Base-by-base conservation (phyloP, 352 stramenopile species). In the Pythium aquatile region DNA sequence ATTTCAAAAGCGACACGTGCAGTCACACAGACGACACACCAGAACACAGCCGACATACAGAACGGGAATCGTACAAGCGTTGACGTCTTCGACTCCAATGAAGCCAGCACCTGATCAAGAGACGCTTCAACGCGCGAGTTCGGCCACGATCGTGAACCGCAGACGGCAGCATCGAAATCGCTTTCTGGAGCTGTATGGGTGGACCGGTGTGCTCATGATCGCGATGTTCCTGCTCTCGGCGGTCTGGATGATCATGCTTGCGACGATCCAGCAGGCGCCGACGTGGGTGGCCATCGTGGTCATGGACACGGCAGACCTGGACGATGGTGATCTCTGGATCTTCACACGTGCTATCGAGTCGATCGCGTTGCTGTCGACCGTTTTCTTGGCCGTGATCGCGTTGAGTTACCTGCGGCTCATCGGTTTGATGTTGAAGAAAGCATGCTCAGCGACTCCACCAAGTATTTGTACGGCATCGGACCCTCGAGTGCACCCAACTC, bases 301-400 rank as follows among this genome's bases (percentile, higher is more conserved):
- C 26, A 74, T 69, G 63, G 32, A 55, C 20, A 74, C 68, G 1
- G 2, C 3, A 0, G 26, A 58, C 0, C 32, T 66, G 9, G 63
- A 74, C 44, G 13, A 61, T 20, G 63, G 58, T 6, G 55, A 74
- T 8, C 70, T 71, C 20, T 74, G 68, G 68, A 29, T 74, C 1
- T 30, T 69, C 3, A 20, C 47, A 1, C 33, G 51, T 24, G 33
- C 68, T 1, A 33, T 56, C 0, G 5, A 24, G 1, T 7, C n/a
- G 3, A 55, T 63, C 6, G 17, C 26, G 0, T 11, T 53, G 10
- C 5, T 52, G 1, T 49, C 68, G 17, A 49, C 32, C 3, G 0
- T 62, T 9, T 13, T 58, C 9, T 54, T 71, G 2, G n/a, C 26
- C 11, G 2, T 55, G 2, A 66, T 70, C 42, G 53, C n/a, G 1